These are phyloP conservation scores for Hyaloscypha hepaticicola DNA, from an alignment of 495 filamentous ascomycete genomes.

Conservation along the genomic window DNA sequence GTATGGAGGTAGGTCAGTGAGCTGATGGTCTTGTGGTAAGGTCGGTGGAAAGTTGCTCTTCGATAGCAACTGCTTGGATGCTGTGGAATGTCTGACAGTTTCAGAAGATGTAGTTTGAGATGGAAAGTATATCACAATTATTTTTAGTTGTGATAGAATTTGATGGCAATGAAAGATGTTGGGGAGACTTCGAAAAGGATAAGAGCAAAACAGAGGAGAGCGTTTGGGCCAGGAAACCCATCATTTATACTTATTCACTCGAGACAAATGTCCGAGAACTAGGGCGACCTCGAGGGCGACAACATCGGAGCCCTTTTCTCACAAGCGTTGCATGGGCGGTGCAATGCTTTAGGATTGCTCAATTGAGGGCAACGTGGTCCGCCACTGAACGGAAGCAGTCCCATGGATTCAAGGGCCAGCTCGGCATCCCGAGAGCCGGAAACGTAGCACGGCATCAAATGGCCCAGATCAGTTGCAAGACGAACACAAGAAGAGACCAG, in stretches of 20 bases:
- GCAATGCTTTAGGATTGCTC: neutral
- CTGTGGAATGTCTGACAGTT: neutral
- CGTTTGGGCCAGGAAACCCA: neutral
- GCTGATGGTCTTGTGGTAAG: neutral
- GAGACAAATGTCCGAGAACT: neutral
- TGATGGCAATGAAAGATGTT: neutral
- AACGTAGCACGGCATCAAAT: neutral
- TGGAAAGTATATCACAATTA: neutral
- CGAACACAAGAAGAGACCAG: neutral
- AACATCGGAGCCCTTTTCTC: neutral
- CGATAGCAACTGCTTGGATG: neutral
- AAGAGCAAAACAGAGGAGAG: neutral
- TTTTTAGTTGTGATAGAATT: neutral
- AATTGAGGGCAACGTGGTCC: neutral
- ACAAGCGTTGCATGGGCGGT: conserved; percentile 1
- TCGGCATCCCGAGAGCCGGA: neutral
- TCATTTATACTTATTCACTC: neutral
- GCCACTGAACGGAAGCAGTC: conserved; percentile 10
- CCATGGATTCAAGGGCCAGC: conserved; percentile 13
- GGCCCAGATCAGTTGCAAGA: neutral
- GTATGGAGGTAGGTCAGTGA: neutral
- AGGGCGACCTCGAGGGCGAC: neutral
- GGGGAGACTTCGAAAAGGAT: neutral
- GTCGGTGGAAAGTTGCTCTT: neutral
- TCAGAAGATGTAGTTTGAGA: neutral